Percentiles rank a stretch among this genome's conserved stretches.
Evolutionary conservation across 2,329 filamentous ascomycete genomes (phyloP).

Genomic region (Blastomyces parvus): DNA sequence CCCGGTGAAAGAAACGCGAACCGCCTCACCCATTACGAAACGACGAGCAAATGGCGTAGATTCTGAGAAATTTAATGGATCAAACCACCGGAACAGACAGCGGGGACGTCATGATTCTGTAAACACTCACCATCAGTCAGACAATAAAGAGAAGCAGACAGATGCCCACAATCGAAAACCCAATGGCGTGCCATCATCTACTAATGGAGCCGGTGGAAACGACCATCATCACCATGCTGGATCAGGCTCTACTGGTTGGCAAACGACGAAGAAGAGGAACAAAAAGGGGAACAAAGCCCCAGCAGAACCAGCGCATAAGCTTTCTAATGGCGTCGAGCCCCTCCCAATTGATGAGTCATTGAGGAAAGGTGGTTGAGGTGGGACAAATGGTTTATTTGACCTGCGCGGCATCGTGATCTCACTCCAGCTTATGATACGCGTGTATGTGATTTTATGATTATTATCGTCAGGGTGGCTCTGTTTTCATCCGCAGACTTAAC

Average conservation of each 20-base stretch:
- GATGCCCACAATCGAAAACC: conserved; percentile 24
- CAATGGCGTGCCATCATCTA: conserved; percentile 23
- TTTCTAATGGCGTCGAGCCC: conserved; percentile 27
- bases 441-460: neutral
- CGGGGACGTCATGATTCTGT: conserved; percentile 27
- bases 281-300: conserved; percentile 30
- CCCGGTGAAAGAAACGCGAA: conserved; percentile 24
- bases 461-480: neutral
- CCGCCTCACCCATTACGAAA: conserved; percentile 22
- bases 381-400: neutral
- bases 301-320: conserved; percentile 23
- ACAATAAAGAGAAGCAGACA: conserved; percentile 25
- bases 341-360: conserved; percentile 36
- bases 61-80: conserved; percentile 27
- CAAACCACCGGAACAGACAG: conserved; percentile 27
- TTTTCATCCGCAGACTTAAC: neutral
- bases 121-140: conserved; percentile 14
- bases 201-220: conserved; percentile 15
- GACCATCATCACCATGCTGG: conserved; percentile 12
- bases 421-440: neutral
- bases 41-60: conserved; percentile 26
- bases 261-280: conserved; percentile 38
- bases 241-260: conserved; percentile 29
- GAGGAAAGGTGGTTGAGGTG: conserved; percentile 38
- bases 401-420: neutral